Evolutionary conservation across 2,329 filamentous ascomycete species (phyloP).

Genomic region (Fusarium mexicanum): DNA sequence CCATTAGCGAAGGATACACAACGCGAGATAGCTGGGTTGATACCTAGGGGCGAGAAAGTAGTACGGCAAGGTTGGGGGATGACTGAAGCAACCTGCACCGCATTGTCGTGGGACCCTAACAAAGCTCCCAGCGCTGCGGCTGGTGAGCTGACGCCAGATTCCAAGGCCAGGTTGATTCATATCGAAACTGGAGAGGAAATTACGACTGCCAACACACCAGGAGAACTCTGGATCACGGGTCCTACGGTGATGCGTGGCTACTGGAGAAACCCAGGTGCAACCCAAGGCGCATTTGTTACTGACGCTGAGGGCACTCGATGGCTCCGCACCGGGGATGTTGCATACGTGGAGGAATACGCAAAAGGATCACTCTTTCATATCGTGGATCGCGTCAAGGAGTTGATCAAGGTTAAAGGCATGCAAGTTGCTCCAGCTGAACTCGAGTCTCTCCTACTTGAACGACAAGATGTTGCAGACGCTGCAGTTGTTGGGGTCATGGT

Average conservation of each 20-base stretch:
- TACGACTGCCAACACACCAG: slow-evolving; percentile 61
- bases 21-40: slow-evolving; percentile 58
- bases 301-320: slow-evolving; percentile 66
- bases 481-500: slow-evolving; percentile 70
- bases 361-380: slow-evolving; percentile 66
- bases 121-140: slow-evolving; percentile 39
- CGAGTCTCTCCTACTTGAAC: slow-evolving; percentile 51
- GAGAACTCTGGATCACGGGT: slow-evolving; percentile 78
- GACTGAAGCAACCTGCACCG: slow-evolving; percentile 82
- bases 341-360: slow-evolving; percentile 69
- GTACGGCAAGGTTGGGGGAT: slow-evolving; percentile 83
- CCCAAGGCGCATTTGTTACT: slow-evolving; percentile 62
- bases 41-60: slow-evolving; percentile 51
- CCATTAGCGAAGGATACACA: slow-evolving; percentile 68
- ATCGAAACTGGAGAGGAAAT: slow-evolving; percentile 63
- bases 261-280: slow-evolving; percentile 76
- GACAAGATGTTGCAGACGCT: slow-evolving; percentile 64
- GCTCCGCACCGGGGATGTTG: slow-evolving; percentile 81
- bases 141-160: slow-evolving; percentile 51
- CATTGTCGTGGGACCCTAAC: slow-evolving; percentile 76
- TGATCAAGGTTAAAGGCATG: slow-evolving; percentile 69
- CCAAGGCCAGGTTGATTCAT: slow-evolving; percentile 71
- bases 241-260: slow-evolving; percentile 82
- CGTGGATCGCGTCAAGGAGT: slow-evolving; percentile 76
- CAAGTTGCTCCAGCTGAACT: slow-evolving; percentile 68